phyloP scores from a whole-genome alignment of 345 rosid species.

The Corchorus capsularis region DNA sequence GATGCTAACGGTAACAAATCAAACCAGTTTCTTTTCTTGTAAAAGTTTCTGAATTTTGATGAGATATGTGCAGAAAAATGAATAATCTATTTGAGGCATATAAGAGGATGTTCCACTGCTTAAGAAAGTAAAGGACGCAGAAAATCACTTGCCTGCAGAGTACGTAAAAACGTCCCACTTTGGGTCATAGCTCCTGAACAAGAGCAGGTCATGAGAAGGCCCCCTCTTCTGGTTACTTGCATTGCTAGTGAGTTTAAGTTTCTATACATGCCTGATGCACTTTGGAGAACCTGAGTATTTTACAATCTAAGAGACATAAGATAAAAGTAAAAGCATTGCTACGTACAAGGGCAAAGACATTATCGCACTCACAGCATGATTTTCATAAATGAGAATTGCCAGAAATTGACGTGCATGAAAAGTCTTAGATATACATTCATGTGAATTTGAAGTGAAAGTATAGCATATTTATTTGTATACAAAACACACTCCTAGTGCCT shows the following conservation, averaged over 20 bases:
- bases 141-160: conserved; percentile 58
- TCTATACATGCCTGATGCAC: conserved; percentile 80
- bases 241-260: conserved; percentile 77
- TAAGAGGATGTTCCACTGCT: neutral
- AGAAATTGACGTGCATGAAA: neutral
- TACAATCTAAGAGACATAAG: neutral
- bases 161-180: conserved; percentile 68
- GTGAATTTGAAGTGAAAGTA: neutral
- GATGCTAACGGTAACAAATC: neutral
- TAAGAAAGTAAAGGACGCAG: neutral
- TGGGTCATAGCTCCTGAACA: conserved; percentile 96
- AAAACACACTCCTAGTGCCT: no score
- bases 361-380: neutral
- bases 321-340: neutral
- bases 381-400: conserved; percentile 12
- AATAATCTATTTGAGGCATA: neutral
- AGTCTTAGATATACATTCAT: neutral
- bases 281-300: conserved; percentile 55
- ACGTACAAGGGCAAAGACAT: neutral
- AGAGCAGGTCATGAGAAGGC: conserved; percentile 92
- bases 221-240: conserved; percentile 73
- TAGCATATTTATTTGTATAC: neutral
- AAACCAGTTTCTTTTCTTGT: neutral
- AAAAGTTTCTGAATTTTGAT: neutral
- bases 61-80: neutral